phyloP scores from a whole-genome alignment of 2,329 filamentous ascomycete genomes.

The Plectosphaerella cucumerina region DNA sequence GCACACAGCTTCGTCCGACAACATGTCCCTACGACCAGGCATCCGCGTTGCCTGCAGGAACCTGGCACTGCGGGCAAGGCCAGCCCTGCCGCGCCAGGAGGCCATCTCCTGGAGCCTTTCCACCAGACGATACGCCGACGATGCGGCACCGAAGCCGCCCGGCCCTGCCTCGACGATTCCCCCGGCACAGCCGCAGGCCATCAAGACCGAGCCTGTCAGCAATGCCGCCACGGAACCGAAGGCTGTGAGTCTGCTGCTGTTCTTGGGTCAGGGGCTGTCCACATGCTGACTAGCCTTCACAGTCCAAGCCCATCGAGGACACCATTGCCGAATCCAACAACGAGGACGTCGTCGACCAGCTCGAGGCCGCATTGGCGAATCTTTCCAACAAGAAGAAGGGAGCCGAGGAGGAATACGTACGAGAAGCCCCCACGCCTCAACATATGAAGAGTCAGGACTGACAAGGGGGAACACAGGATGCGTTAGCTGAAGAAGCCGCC shows the following conservation, averaged over 20 bases:
- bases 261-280: too few relatives aligned
- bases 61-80: conserved; percentile 32
- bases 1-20: background rate
- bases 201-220: too few relatives aligned
- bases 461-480: conserved; percentile 1
- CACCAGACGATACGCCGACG: conserved; percentile 21
- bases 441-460: background rate
- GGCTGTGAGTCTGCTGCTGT: background rate
- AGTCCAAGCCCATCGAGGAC: background rate
- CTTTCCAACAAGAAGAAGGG: background rate
- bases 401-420: background rate
- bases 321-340: background rate
- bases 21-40: conserved; percentile 53
- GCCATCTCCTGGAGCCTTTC: conserved; percentile 19
- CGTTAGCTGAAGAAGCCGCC: conserved; percentile 10
- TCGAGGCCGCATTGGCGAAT: background rate
- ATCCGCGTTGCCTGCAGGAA: conserved; percentile 39
- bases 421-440: background rate
- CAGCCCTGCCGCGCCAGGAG: conserved; percentile 18
- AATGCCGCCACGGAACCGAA: background rate
- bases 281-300: background rate
- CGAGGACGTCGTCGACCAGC: conserved; percentile 3
- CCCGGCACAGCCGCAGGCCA: too few relatives aligned
- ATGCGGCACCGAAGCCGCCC: conserved; percentile 7
- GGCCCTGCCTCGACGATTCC: background rate